Percentiles rank a stretch among this genome's conserved stretches.
These are phyloP conservation scores for Lycium barbarum DNA, from an alignment of 257 asterid genomes.

Conservation along the genomic window DNA sequence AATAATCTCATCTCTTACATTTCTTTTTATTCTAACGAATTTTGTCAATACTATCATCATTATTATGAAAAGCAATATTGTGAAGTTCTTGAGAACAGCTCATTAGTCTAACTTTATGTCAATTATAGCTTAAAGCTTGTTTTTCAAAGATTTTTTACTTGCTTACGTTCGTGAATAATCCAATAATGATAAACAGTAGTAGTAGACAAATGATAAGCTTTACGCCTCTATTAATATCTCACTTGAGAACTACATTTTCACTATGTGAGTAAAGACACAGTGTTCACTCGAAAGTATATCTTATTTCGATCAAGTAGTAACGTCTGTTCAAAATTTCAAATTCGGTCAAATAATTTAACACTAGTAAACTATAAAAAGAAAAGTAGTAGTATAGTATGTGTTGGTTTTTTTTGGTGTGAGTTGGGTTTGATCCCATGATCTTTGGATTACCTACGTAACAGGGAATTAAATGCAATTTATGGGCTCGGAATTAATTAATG, in stretches of 20 bases:
- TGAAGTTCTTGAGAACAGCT: conserved; percentile 24
- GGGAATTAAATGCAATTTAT: too few relatives aligned
- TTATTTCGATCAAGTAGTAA: not conserved
- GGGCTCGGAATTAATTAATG: too few relatives aligned
- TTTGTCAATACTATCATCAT: not conserved
- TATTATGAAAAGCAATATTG: conserved; percentile 5
- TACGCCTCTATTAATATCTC: conserved; percentile 10
- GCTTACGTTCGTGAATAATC: conserved; percentile 23
- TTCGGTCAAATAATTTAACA: not conserved
- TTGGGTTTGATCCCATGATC: too few relatives aligned
- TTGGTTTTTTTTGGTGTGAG: too few relatives aligned
- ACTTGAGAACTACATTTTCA: not conserved
- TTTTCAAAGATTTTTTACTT: not conserved
- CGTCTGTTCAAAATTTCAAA: not conserved
- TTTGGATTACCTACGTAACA: too few relatives aligned
- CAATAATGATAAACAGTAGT: not conserved
- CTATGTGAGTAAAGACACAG: not conserved
- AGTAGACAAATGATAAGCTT: not conserved
- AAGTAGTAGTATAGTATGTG: not conserved
- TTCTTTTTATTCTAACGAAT: not conserved
- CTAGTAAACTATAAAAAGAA: not conserved
- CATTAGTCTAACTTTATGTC: conserved; percentile 25
- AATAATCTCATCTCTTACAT: not conserved
- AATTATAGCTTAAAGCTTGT: conserved; percentile 9
- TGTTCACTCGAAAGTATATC: not conserved